Base-by-base conservation (phyloP, 352 stramenopile genomes). In the Pythium monospermum region DNA sequence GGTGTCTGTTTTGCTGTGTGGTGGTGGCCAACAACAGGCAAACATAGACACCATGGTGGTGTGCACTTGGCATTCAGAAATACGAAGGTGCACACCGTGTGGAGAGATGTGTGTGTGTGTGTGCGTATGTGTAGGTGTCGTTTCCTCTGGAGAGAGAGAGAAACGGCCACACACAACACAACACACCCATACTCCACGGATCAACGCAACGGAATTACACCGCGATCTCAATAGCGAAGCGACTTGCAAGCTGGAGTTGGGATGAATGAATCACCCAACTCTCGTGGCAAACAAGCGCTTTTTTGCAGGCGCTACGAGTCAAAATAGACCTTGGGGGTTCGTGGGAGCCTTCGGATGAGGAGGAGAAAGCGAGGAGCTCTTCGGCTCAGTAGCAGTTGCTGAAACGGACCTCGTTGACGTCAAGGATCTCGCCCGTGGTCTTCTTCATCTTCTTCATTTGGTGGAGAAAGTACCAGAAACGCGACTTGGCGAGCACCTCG, bases 401-500 rank as follows among this genome's bases (percentile, higher is more conserved):
- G 35, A 35, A 68, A 88, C 83, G 65, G 57, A 97, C 88, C 88
- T 99, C 96, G 71, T 98, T 98, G 61, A 98, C 81, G 77, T 98
- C 94, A 49, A 99, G 79, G 74, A 99, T 99, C 79, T 99, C 96
- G 73, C 97, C 97, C 45, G 97, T 99, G 50, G 96, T 99, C 91
- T 99, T 99, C 94, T 99, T 99, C 96, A 99, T 99, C 89, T 99
- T 99, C 68, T 97, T 94, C 85, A 99, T 98, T 86, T 99, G 96
- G 78, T 99, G 96, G 70, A 99, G 94, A 83, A 99, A 99, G 86
- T 99, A 99, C 97, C 97, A 99, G 89, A 99, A 99, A 73, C 97
- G 97, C 55, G 96, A 99, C 85, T 98, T 98, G 62, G 96, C 97
- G 53, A 98, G 91, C 55, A 99, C 96, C 56, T 85, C 64, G 81